Evolutionary conservation across 1,284 basidiomycete genomes (phyloP), one percentile per base, ranked within the genome.

Genomic region (Ustilago cynodontis): DNA sequence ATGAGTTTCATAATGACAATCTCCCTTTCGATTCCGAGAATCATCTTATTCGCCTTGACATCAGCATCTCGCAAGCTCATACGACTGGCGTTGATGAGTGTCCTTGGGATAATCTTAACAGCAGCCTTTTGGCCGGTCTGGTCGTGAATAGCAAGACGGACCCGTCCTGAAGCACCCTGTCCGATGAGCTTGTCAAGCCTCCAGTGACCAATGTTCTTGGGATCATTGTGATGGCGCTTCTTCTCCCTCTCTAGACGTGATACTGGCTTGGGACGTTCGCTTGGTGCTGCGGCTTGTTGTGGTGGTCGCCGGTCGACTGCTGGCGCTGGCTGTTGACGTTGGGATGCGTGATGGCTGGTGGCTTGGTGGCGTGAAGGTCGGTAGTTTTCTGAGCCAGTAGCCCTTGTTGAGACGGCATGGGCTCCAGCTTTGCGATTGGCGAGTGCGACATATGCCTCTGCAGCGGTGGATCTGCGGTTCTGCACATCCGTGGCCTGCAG

Each of bases 1-100:
- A 99, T 93, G 28, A 99, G 91, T 87, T 98, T 98, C 96, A 99
- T 98, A 86, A 99, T 93, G 80, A 98, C 94, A 71, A 99, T 98
- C 87, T 99, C 97, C 75, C 95, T 91, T 87, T 98, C 95, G 77
- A 98, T 92, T 51, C 92, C 92, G 52, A 94, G 90, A 69, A 93
- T 89, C 79, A 94, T 91, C 88, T 95, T 96, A 82, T 97, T 94
- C 70, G 90, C 78, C 91, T 88, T 87, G 61, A 85, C 91, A 26
- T 89, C 90, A 14, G 92, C 90, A 74, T 91, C 90, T 71, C 90
- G 89, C 78, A 94, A 88, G 61, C 92, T 92, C 86, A 91, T 89
- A 24, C 91, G 89, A 57, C 93, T 92, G 60, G 88, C 89, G 56
- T 93, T 87, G 71, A 92, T 88, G 71, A 94, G 90, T 56, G 90